Base-by-base conservation (phyloP, 805 yeast species). In the Cyberlindnera mississippiensis region DNA sequence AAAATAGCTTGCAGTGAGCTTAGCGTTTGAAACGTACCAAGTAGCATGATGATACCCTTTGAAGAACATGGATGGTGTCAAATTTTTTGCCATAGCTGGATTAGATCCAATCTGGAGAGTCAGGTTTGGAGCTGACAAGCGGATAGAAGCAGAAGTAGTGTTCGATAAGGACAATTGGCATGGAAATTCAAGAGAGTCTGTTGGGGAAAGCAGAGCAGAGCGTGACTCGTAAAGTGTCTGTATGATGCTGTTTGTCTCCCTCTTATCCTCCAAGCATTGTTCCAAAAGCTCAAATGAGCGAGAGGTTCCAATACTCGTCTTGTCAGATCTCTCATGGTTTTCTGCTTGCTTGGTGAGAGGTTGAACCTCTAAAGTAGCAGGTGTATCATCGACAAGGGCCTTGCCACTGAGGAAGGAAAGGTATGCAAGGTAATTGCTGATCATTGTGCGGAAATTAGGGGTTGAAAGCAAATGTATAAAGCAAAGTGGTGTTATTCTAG, bases 11-110 rank as follows among this genome's bases (percentile, higher is more conserved):
- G 95, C 81, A 34, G 78, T 66, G 46, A 76, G 77, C 45, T 76
- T 78, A 18, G 91, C 85, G 49, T 85, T 84, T n/a, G 86, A 75
- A 11, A 81, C 83, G 46, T 80, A 82, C 70, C 83, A 76, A 12
- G 83, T 81, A 4, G 85, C 69, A 52, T 81, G 82, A 61, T 76
- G 80, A 55, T 81, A 85, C n/a, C 73, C 76, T 37, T 46, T 45
- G 38, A 57, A 55, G 18, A 31, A 16, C 17, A 29, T 14, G 2
- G 45, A 39, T 7, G 44, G 33, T 5, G 24, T 20, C 6, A 32
- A n/a, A 12, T 30, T 13, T 4, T 5, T 16, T 2, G 18, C 7
- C n/a, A 31, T 28, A 6, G 37, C n/a, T 14, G 35, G 32, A 17
- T 28, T 28, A 3, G 35, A 39, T 4, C 42, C 38, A 29, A 40